phyloP scores from a whole-genome alignment of 2,329 filamentous ascomycete species.

The Myriosclerotinia scirpicola region DNA sequence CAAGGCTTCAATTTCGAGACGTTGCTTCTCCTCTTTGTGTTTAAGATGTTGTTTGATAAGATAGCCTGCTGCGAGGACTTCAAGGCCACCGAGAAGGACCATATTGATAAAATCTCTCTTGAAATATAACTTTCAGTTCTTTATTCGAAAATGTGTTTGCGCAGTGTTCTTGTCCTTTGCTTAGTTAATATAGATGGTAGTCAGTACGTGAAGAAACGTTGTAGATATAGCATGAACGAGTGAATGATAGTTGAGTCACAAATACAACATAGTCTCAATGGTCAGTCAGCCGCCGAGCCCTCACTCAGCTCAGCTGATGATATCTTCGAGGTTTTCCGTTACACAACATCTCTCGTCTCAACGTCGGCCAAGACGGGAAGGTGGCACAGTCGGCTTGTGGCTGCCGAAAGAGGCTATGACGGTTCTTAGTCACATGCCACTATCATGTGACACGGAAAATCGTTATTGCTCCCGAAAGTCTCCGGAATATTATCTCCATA shows the following conservation, averaged over 20 bases:
- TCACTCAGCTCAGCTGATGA: slow-evolving; percentile 18
- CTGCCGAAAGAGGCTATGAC: slow-evolving; percentile 6
- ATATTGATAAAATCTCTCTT: slow-evolving; percentile 39
- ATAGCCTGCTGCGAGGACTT: slow-evolving; percentile 39
- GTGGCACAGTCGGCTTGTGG: slow-evolving; percentile 3
- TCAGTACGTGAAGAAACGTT: neutral
- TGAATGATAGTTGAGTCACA: slow-evolving; percentile 1
- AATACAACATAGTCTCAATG: neutral
- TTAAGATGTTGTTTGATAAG: slow-evolving; percentile 38
- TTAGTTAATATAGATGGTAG: neutral
- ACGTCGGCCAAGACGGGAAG: slow-evolving; percentile 9
- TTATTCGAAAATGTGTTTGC: neutral
- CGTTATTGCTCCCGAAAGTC: neutral
- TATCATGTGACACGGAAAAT: slow-evolving; percentile 11
- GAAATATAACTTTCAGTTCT: neutral
- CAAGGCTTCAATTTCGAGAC: slow-evolving; percentile 35
- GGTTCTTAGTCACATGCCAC: neutral
- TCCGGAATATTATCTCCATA: neutral
- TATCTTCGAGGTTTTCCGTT: neutral
- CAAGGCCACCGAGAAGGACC: slow-evolving; percentile 49
- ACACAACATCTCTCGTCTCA: neutral
- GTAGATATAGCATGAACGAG: neutral
- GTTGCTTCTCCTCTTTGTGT: slow-evolving; percentile 40
- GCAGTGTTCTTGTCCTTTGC: neutral
- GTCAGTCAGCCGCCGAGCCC: neutral